These are phyloP conservation scores for Adansonia madagascariensis DNA, from an alignment of 441 rosid genomes.

Conservation along the genomic window DNA sequence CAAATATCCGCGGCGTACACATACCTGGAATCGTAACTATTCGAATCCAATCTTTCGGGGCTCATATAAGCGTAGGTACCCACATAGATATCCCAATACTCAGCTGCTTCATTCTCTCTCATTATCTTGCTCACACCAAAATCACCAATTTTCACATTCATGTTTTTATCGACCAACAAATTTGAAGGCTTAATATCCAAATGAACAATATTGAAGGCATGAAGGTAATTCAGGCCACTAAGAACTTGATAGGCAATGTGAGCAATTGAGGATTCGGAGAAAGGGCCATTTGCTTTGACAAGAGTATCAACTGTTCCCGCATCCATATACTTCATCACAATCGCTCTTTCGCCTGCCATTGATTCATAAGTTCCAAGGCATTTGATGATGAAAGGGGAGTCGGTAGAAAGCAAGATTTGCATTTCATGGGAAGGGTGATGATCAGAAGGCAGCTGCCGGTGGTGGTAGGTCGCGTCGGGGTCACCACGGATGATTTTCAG, in stretches of 20 bases:
- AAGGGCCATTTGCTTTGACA: constrained; percentile 16
- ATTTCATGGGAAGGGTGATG: constrained; percentile 15
- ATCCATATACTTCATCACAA: constrained; percentile 16
- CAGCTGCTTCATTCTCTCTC: not conserved
- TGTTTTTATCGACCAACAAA: constrained; percentile 14
- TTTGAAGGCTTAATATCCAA: constrained; percentile 17
- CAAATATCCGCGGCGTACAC: not conserved
- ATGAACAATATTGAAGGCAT: constrained; percentile 11
- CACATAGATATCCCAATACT: not conserved
- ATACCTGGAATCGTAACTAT: not conserved
- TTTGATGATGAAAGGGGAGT: constrained; percentile 19
- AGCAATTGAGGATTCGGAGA: constrained; percentile 7
- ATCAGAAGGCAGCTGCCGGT: not conserved
- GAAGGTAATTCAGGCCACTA: constrained; percentile 11
- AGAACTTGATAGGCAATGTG: constrained; percentile 10
- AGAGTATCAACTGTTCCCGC: constrained; percentile 13
- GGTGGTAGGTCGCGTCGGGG: not conserved
- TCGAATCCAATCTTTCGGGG: constrained; percentile 8
- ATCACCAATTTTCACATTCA: constrained; percentile 15
- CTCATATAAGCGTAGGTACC: constrained; percentile 13
- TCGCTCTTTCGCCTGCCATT: not conserved
- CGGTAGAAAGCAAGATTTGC: not conserved
- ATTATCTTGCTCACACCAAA: constrained; percentile 17
- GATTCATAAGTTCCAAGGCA: constrained; percentile 7
- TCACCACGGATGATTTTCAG: constrained; percentile 13